A percentile compares a stretch with the other conserved stretches of the same genome.
Conservation (phyloP, 257 asterid species). For the Solanum bulbocastanum region DNA sequence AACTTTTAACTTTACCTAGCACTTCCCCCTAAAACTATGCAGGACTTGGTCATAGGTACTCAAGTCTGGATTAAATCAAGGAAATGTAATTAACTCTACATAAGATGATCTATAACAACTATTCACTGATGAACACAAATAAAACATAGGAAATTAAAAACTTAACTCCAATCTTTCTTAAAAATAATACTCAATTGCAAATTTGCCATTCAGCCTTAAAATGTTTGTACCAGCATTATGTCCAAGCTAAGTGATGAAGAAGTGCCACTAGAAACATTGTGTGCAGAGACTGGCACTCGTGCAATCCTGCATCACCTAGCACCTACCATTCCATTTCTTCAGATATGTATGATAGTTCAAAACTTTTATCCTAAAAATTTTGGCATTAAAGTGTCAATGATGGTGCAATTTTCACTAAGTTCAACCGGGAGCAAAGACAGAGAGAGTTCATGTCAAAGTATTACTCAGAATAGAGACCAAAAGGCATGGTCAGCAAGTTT, state of each 20-base stretch:
- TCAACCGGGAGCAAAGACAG: background rate
- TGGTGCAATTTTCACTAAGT: background rate
- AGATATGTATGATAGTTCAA: background rate
- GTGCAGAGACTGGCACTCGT: background rate
- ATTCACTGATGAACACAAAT: background rate
- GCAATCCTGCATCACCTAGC: background rate
- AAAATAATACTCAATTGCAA: background rate
- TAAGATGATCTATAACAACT: background rate
- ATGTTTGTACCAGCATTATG: background rate
- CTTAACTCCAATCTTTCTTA: background rate
- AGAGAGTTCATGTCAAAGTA: background rate
- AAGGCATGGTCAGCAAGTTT: background rate
- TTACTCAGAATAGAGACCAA: background rate
- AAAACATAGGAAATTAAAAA: background rate
- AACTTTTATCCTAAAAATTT: background rate
- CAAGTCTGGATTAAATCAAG: background rate
- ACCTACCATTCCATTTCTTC: background rate
- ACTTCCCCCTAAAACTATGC: background rate
- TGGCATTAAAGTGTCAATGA: background rate
- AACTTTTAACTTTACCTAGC: background rate
- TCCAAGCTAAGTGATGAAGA: background rate
- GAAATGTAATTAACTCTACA: background rate
- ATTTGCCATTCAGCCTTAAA: background rate
- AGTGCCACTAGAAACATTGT: background rate
- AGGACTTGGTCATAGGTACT: background rate